Percentiles rank a stretch among this genome's conserved stretches.
These are phyloP conservation scores for Hypoxylon crocopeplum DNA, from an alignment of 495 filamentous ascomycete species.

Conservation along the genomic window DNA sequence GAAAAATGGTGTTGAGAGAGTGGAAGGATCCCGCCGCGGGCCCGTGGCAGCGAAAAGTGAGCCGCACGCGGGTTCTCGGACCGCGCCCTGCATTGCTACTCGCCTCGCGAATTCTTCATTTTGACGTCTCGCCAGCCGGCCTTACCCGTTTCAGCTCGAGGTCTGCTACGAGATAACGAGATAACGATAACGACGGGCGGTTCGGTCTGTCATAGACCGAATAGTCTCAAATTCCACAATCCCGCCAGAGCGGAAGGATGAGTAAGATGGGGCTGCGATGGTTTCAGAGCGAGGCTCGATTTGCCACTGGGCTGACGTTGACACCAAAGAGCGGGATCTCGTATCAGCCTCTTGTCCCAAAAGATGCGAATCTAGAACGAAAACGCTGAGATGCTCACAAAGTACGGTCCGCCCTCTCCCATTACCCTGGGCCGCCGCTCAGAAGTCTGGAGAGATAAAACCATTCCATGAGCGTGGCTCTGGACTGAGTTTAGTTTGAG, in stretches of 20 bases:
- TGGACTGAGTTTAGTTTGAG: background rate
- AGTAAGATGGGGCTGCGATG: too few species aligned
- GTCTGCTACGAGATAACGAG: too few species aligned
- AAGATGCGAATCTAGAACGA: background rate
- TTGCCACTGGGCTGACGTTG: too few species aligned
- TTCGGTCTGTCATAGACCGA: too few species aligned
- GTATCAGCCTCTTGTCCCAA: background rate
- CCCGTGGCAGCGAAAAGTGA: background rate
- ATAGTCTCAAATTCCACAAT: too few species aligned
- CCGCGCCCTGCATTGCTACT: too few species aligned
- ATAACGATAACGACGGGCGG: too few species aligned
- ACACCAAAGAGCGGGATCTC: too few species aligned
- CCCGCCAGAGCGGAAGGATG: too few species aligned
- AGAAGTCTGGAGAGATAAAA: background rate
- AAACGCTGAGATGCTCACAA: background rate
- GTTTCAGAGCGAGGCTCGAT: too few species aligned
- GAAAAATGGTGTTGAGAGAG: conserved; percentile 45
- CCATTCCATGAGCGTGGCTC: background rate
- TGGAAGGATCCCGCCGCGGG: conserved; percentile 41
- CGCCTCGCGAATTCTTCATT: background rate
- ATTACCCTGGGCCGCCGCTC: background rate
- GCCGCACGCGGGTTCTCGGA: conserved; percentile 1
- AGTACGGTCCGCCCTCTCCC: conserved; percentile 2
- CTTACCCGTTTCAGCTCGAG: too few species aligned
- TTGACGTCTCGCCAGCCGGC: background rate